phyloP scores from a whole-genome alignment of 352 stramenopile species.

The Pythium aquatile region DNA sequence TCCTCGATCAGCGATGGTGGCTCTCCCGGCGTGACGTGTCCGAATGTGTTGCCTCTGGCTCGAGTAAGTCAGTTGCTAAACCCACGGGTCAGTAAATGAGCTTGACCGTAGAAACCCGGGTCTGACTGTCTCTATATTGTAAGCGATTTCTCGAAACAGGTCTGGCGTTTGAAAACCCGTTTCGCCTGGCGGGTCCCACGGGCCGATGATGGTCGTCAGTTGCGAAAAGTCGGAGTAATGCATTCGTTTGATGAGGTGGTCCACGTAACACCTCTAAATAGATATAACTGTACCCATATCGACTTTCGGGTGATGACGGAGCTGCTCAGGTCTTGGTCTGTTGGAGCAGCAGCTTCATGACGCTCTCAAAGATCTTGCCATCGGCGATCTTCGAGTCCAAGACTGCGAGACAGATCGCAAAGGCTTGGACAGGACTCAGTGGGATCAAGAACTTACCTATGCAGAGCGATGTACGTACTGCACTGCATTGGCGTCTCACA shows the following conservation, averaged over 20 bases:
- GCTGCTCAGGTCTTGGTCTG: constrained; percentile 6
- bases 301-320: not conserved
- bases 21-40: constrained; percentile 8
- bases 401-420: constrained; percentile 85
- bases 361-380: constrained; percentile 44
- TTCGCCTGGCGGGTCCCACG: not conserved
- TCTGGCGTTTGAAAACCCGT: not conserved
- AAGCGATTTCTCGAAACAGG: not conserved
- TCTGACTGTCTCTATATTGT: not conserved
- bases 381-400: constrained; percentile 82
- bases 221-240: not conserved
- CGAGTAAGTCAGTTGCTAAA: constrained; percentile 15
- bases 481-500: too few species aligned
- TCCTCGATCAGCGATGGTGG: constrained; percentile 4
- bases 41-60: constrained; percentile 11
- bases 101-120: not conserved
- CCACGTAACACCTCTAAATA: not conserved
- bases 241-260: not conserved
- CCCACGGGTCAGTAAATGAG: not conserved
- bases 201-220: not conserved
- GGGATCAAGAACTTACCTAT: constrained; percentile 18
- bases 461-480: too few species aligned
- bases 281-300: constrained; percentile 3
- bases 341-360: constrained; percentile 40
- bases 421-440: constrained; percentile 82